Conservation (phyloP, 495 filamentous ascomycete genomes). For the Xylona heveae region DNA sequence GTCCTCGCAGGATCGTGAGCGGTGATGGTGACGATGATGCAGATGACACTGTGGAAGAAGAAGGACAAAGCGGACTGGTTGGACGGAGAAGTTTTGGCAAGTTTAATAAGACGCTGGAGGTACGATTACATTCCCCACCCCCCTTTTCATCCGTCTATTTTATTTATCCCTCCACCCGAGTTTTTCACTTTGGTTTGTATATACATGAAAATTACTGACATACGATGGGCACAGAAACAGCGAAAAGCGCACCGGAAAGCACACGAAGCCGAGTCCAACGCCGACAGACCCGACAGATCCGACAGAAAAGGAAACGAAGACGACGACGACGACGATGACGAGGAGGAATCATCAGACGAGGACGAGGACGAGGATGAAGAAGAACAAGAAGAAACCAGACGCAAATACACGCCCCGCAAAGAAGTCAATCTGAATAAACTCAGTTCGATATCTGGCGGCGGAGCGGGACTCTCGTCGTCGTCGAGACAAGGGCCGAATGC, state of each 20-base stretch:
- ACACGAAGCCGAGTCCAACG: slow-evolving; percentile 9
- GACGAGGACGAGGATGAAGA: slow-evolving; percentile 1
- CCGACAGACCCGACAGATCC: slow-evolving; percentile 20
- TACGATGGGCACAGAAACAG: neutral
- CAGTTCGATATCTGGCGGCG: slow-evolving; percentile 23
- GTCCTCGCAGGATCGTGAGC: neutral
- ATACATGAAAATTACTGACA: neutral
- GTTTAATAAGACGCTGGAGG: slow-evolving; percentile 15
- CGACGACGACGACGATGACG: slow-evolving; percentile 14
- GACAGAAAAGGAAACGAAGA: slow-evolving; percentile 10
- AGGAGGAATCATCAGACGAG: slow-evolving; percentile 6
- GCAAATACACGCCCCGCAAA: slow-evolving; percentile 13
- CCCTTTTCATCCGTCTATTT: too few species aligned
- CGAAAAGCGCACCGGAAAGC: slow-evolving; percentile 5
- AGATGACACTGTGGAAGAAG: neutral
- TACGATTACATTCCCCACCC: slow-evolving; percentile 5
- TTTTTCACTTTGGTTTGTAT: neutral
- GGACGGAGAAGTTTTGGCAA: slow-evolving; percentile 2
- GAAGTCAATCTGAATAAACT: slow-evolving; percentile 34
- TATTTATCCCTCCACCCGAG: too few species aligned
- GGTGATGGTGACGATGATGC: too few species aligned
- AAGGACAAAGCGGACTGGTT: neutral
- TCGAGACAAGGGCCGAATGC: neutral
- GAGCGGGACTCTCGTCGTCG: neutral
- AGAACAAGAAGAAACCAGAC: slow-evolving; percentile 4